Conservation (phyloP, 176 grass and related monocot genomes). For the Raddia distichophylla region DNA sequence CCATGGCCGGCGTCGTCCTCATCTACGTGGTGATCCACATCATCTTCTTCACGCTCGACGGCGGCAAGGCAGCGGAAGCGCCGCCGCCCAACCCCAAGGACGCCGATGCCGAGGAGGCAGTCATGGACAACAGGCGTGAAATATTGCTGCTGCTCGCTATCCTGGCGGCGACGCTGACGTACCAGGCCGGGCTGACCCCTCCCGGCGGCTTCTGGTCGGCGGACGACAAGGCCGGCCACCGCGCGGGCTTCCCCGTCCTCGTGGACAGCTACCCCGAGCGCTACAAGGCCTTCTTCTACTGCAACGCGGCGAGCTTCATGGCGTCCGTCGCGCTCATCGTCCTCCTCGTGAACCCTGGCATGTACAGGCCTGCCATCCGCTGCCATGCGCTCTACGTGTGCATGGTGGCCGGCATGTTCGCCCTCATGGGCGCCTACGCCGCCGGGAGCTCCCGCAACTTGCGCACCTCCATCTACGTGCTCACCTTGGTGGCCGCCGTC, state of each 20-base stretch:
- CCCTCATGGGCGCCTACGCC: slow-evolving; percentile 50
- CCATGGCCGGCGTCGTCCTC: slow-evolving; percentile 35
- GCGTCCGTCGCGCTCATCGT: slow-evolving; percentile 49
- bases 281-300: slow-evolving; percentile 58
- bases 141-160: slow-evolving; percentile 46
- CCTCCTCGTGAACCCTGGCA: slow-evolving; percentile 47
- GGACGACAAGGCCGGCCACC: not conserved
- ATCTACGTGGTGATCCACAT: slow-evolving; percentile 47
- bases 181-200: slow-evolving; percentile 58
- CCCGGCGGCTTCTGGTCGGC: slow-evolving; percentile 45
- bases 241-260: slow-evolving; percentile 42
- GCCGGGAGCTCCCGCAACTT: slow-evolving; percentile 43
- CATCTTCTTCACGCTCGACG: slow-evolving; percentile 44
- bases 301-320: slow-evolving; percentile 60
- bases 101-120: not conserved
- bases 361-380: slow-evolving; percentile 33
- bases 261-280: not conserved
- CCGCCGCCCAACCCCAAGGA: too few species aligned
- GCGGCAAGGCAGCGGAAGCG: too few species aligned
- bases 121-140: slow-evolving; percentile 34
- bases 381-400: slow-evolving; percentile 45
- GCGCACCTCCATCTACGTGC: slow-evolving; percentile 45
- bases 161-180: slow-evolving; percentile 49
- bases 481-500: slow-evolving; percentile 26
- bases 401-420: slow-evolving; percentile 40